Conservation (phyloP, 805 yeast genomes). For the Candida loeiensis region DNA sequence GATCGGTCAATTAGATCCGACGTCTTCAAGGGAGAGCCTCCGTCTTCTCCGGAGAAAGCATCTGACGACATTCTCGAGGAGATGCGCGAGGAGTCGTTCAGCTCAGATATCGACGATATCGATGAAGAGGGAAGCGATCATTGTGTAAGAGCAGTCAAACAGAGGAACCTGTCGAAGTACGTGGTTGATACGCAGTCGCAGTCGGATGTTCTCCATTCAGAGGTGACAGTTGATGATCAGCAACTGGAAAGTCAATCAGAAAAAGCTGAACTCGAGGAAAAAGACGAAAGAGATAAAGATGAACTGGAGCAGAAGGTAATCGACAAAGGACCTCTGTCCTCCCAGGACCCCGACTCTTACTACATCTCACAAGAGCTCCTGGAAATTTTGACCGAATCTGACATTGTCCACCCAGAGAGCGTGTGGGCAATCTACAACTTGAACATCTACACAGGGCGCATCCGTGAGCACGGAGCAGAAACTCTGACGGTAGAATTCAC, state of each 20-base stretch:
- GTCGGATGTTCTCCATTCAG: neutral
- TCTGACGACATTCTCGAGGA: neutral
- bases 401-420: slow-evolving; percentile 22
- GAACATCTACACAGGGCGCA: slow-evolving; percentile 49
- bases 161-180: neutral
- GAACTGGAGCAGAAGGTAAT: no score
- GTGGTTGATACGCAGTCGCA: neutral
- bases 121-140: slow-evolving; percentile 12
- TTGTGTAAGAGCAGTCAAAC: neutral
- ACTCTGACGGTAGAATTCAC: slow-evolving; percentile 35
- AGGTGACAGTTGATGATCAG: slow-evolving; percentile 3
- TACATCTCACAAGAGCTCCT: neutral
- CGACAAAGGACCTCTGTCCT: no score
- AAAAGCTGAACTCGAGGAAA: no score
- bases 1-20: slow-evolving; percentile 15
- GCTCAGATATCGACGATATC: slow-evolving; percentile 22
- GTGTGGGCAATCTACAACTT: slow-evolving; percentile 55
- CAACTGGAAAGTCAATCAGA: neutral
- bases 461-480: slow-evolving; percentile 26
- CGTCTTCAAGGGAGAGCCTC: slow-evolving; percentile 5
- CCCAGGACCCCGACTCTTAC: no score
- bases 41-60: slow-evolving; percentile 8
- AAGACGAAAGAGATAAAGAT: no score
- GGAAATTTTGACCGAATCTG: slow-evolving; percentile 7
- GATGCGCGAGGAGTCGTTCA: slow-evolving; percentile 3